phyloP scores from a whole-genome alignment of 768 basidiomycete genomes.

The Mycena kentingensis region DNA sequence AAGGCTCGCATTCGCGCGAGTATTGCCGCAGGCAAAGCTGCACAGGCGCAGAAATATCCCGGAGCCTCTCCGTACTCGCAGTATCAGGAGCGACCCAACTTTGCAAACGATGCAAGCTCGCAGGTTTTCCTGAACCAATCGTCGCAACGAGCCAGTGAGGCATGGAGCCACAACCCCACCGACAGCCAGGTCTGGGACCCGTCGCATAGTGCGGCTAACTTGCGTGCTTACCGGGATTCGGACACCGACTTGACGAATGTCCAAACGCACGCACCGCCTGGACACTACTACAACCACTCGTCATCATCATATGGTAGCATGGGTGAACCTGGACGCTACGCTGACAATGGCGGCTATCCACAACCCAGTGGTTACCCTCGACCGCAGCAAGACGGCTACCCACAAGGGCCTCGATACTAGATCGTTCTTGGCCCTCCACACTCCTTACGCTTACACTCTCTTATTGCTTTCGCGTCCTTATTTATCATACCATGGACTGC shows the following conservation, averaged over 20 bases:
- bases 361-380: no score
- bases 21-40: slow-evolving; percentile 8
- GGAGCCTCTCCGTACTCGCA: slow-evolving; percentile 1
- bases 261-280: background rate
- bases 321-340: background rate
- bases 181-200: slow-evolving; percentile 6
- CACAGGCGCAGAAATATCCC: background rate
- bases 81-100: background rate
- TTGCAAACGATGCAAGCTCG: background rate
- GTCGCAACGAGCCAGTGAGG: background rate
- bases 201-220: background rate
- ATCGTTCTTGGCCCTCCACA: background rate
- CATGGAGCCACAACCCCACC: background rate
- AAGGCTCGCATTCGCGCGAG: slow-evolving; percentile 9
- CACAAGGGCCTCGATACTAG: slow-evolving; percentile 9
- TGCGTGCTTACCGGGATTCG: slow-evolving; percentile 9
- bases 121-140: slow-evolving; percentile 8
- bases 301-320: background rate
- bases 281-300: background rate
- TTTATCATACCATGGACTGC: background rate
- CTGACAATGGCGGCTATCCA: background rate
- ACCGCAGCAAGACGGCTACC: no score
- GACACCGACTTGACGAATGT: background rate
- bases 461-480: background rate
- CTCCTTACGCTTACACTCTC: background rate